Evolutionary conservation across 192 early-diverging fungal genomes (phyloP).

Genomic region (Entomortierella lignicola): DNA sequence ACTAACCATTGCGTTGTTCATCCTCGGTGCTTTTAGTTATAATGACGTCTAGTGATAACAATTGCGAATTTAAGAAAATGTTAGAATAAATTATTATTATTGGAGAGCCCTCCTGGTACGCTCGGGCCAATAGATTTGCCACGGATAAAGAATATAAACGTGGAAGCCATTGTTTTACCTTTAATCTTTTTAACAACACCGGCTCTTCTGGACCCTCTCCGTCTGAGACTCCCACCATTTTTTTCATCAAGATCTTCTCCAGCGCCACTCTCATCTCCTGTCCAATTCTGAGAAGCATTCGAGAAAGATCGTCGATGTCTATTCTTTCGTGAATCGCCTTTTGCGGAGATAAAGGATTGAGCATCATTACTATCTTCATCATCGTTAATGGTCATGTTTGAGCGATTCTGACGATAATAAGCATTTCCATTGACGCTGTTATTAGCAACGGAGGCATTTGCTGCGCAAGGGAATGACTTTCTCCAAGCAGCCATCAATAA

Average conservation of each 20-base stretch:
- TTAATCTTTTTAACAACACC: conserved; percentile 35
- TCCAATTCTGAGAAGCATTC: conserved; percentile 33
- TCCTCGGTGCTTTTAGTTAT: conserved; percentile 33
- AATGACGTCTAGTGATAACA: conserved; percentile 21
- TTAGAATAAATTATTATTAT: not conserved
- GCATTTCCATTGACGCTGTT: not conserved
- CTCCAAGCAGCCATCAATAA: conserved; percentile 77
- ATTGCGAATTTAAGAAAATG: not conserved
- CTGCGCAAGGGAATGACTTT: conserved; percentile 49
- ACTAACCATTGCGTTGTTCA: conserved; percentile 26
- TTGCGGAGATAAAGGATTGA: conserved; percentile 32
- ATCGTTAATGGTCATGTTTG: conserved; percentile 9
- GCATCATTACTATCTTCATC: conserved; percentile 37
- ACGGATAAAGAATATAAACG: not conserved
- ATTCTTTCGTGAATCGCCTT: conserved; percentile 32
- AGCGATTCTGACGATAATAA: conserved; percentile 5
- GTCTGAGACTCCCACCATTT: conserved; percentile 6
- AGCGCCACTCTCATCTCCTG: conserved; percentile 12
- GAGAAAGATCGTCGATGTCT: conserved; percentile 38
- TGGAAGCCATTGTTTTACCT: too few species aligned
- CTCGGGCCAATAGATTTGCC: conserved; percentile 4
- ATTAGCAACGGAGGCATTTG: conserved; percentile 22
- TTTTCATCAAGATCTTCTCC: conserved; percentile 10
- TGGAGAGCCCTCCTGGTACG: not conserved
- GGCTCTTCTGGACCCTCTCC: conserved; percentile 40